Percentiles rank a stretch among this genome's conserved stretches.
These are phyloP conservation scores for Dictyostelium purpureum DNA, from an alignment of 78 protist genomes.

Conservation along the genomic window DNA sequence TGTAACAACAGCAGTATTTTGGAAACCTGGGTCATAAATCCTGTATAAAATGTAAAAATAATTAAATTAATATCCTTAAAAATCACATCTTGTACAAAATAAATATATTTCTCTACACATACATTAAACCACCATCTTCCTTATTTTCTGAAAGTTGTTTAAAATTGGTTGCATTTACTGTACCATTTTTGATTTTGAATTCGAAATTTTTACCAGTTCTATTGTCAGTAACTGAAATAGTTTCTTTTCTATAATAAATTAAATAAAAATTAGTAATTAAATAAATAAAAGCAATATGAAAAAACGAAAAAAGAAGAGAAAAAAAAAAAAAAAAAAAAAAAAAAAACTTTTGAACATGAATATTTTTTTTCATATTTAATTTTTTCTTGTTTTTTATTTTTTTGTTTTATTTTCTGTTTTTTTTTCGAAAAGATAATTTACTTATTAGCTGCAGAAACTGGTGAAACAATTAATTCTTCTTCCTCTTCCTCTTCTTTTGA, in stretches of 20 bases:
- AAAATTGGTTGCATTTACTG: conserved; percentile 25
- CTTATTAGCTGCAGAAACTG: conserved; percentile 24
- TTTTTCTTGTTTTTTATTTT: too few relatives aligned
- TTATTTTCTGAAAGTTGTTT: conserved; percentile 8
- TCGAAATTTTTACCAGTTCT: conserved; percentile 65
- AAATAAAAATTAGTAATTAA: background rate
- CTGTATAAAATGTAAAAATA: background rate
- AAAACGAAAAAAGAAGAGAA: background rate
- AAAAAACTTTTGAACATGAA: background rate
- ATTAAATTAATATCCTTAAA: background rate
- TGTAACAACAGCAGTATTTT: conserved; percentile 69
- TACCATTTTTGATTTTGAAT: conserved; percentile 47
- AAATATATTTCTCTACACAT: background rate
- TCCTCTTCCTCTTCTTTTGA: background rate
- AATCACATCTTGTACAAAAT: too few relatives aligned
- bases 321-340: background rate
- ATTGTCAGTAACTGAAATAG: conserved; percentile 43
- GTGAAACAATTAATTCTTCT: background rate
- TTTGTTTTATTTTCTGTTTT: too few relatives aligned
- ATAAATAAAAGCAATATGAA: background rate
- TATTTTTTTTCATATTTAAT: too few relatives aligned
- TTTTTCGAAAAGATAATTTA: background rate
- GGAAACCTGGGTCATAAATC: conserved; percentile 80
- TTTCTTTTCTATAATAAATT: conserved; percentile 10
- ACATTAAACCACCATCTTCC: conserved; percentile 69